Percentiles rank a stretch among this genome's conserved stretches.
phyloP scores from a whole-genome alignment of 768 basidiomycete species.

The Leccinellum rugosiceps region DNA sequence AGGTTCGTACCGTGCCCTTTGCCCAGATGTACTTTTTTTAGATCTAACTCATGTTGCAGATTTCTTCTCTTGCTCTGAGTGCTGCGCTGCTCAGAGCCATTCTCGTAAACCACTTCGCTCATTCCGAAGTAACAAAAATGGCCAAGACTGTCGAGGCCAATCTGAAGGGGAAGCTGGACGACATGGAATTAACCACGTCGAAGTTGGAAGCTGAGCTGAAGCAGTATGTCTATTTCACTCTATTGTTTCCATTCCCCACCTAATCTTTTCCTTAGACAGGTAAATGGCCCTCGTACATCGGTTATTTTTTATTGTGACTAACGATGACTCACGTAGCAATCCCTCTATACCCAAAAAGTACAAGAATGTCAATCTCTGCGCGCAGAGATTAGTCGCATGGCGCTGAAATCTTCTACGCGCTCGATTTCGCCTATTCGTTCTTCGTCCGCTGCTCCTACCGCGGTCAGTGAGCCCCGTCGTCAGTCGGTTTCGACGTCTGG shows the following conservation, averaged over 20 bases:
- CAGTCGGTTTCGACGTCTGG: constrained; percentile 31
- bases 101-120: constrained; percentile 76
- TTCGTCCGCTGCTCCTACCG: constrained; percentile 25
- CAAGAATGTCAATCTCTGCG: constrained; percentile 70
- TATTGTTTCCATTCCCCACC: constrained; percentile 7
- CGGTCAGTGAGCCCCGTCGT: constrained; percentile 25
- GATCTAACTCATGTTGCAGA: constrained; percentile 34
- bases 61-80: constrained; percentile 69
- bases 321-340: constrained; percentile 42
- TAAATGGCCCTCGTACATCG: constrained; percentile 35
- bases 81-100: constrained; percentile 79
- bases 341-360: constrained; percentile 61
- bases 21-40: constrained; percentile 5
- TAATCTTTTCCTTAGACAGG: constrained; percentile 48
- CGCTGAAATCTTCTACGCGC: constrained; percentile 28
- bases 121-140: constrained; percentile 70
- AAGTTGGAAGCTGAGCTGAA: constrained; percentile 70
- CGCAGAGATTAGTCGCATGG: constrained; percentile 59
- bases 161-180: constrained; percentile 64
- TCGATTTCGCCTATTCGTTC: constrained; percentile 25
- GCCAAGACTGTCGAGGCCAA: constrained; percentile 60
- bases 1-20: constrained; percentile 50
- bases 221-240: constrained; percentile 49
- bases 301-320: constrained; percentile 7
- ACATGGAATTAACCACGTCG: constrained; percentile 52